phyloP scores from a whole-genome alignment of 177 flowering plant genomes.

The Tripterygium wilfordii region DNA sequence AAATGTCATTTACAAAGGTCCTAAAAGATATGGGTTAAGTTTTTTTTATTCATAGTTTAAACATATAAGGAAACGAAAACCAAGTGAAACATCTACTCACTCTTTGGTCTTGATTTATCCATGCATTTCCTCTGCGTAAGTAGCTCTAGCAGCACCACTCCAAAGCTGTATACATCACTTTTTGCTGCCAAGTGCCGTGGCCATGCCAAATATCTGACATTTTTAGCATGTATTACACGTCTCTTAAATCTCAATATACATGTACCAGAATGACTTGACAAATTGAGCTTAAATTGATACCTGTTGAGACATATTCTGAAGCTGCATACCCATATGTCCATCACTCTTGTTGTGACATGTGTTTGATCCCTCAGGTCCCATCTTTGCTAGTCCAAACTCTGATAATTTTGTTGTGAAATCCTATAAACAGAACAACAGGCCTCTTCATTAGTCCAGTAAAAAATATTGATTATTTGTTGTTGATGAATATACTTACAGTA shows the following conservation, averaged over 20 bases:
- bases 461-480: too few species aligned
- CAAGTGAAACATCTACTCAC: too few species aligned
- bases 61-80: too few species aligned
- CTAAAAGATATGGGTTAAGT: too few species aligned
- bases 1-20: too few species aligned
- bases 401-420: constrained; percentile 90
- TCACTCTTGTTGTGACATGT: constrained; percentile 90
- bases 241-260: too few species aligned
- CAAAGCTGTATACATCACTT: constrained; percentile 94
- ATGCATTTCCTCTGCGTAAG: constrained; percentile 80
- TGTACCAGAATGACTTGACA: too few species aligned
- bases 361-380: constrained; percentile 98
- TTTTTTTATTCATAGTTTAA: too few species aligned
- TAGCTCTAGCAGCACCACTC: constrained; percentile 86
- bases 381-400: constrained; percentile 92
- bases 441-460: not conserved
- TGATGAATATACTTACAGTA: constrained; percentile 38
- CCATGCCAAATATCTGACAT: constrained; percentile 9
- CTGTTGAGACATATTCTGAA: constrained; percentile 91
- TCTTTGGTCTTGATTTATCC: constrained; percentile 69
- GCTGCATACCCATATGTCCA: constrained; percentile 99
- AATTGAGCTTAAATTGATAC: constrained; percentile 10
- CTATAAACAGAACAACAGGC: constrained; percentile 18
- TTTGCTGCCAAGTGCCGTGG: constrained; percentile 90
- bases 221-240: not conserved